Evolutionary conservation across 176 grass and related monocot species (phyloP).

Genomic region (Oryza nivara): DNA sequence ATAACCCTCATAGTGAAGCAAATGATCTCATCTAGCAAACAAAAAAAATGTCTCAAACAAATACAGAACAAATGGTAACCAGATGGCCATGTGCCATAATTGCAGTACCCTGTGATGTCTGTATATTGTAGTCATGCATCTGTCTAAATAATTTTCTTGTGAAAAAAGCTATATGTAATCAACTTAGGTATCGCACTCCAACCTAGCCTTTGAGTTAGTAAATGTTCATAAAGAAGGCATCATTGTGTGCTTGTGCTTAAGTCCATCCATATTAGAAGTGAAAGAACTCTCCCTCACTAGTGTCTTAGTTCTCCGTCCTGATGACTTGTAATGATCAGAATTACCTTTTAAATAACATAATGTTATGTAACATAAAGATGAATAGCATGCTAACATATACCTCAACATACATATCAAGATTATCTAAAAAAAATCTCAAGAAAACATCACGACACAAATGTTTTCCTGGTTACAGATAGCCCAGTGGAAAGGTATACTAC

Average conservation of each 20-base stretch:
- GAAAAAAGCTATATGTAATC: not conserved
- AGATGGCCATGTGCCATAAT: not conserved
- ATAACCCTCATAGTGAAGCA: slow-evolving; percentile 4
- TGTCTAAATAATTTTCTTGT: not conserved
- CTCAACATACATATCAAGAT: slow-evolving; percentile 22
- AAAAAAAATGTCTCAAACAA: not conserved
- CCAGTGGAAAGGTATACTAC: not conserved
- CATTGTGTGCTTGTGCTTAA: not conserved
- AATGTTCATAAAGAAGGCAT: not conserved
- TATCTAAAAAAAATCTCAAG: not conserved
- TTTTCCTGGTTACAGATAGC: not conserved
- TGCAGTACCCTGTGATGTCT: not conserved
- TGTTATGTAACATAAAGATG: not conserved
- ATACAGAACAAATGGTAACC: not conserved
- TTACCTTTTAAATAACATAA: slow-evolving; percentile 15
- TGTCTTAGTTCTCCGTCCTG: not conserved
- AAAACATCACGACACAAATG: not conserved
- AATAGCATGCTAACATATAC: not conserved
- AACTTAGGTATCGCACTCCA: not conserved
- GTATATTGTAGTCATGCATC: not conserved
- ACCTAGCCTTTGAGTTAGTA: slow-evolving; percentile 11
- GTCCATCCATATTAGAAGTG: not conserved
- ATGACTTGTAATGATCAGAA: not conserved
- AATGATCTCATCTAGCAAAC: not conserved
- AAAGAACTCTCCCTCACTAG: not conserved